These are phyloP conservation scores for Ganoderma leucocontextum DNA, from an alignment of 1,284 basidiomycete genomes.

Conservation along the genomic window DNA sequence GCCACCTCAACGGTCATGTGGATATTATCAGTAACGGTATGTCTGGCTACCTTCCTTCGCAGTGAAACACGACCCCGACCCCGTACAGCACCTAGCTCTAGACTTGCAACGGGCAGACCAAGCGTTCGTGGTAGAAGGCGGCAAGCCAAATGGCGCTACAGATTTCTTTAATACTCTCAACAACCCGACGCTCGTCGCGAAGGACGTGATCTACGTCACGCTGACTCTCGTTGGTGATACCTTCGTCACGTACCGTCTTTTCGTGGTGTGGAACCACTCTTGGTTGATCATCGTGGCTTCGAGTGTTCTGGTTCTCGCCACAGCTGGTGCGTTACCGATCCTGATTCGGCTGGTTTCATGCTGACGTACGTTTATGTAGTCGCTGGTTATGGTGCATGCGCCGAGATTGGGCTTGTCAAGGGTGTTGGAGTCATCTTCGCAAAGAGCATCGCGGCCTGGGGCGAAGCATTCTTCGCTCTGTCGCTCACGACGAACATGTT, in stretches of 20 bases:
- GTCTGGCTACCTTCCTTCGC: not conserved
- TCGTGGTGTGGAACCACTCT: conserved; percentile 26
- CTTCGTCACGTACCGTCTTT: conserved; percentile 32
- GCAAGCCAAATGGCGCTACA: conserved; percentile 18
- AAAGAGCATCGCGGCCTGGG: conserved; percentile 26
- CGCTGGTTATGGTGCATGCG: conserved; percentile 31
- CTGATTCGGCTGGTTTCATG: not conserved
- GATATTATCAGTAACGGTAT: conserved; percentile 25
- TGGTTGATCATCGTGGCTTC: conserved; percentile 28
- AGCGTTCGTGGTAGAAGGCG: conserved; percentile 27
- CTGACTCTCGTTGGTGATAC: conserved; percentile 31
- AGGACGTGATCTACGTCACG: conserved; percentile 32
- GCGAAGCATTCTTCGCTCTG: conserved; percentile 31
- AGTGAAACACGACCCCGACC: not conserved
- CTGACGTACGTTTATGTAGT: conserved; percentile 13
- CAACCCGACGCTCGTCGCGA: conserved; percentile 30
- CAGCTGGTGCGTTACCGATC: conserved; percentile 21
- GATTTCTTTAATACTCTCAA: conserved; percentile 25
- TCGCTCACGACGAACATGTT: conserved; percentile 31
- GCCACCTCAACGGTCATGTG: conserved; percentile 31
- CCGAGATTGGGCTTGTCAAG: conserved; percentile 24
- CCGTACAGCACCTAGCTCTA: conserved; percentile 25
- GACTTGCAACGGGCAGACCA: conserved; percentile 25
- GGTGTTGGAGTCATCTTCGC: conserved; percentile 26
- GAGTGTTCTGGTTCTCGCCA: conserved; percentile 21